Percentiles rank a stretch among this genome's conserved stretches.
Conservation (phyloP, 208 protist species). For the Acanthamoeba healyi region DNA sequence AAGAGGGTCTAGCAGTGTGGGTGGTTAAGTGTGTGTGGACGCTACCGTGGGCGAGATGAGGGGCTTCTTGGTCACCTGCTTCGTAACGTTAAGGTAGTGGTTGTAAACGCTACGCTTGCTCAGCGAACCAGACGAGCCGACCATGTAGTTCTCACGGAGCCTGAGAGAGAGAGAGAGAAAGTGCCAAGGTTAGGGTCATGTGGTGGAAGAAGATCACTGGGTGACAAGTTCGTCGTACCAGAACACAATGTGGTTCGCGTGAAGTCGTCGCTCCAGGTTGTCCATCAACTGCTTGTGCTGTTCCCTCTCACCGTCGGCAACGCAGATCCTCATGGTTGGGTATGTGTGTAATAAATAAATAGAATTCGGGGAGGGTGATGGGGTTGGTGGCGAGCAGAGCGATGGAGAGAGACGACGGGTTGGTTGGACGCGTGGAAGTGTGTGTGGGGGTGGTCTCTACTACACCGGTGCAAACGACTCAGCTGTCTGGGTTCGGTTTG, state of each 20-base stretch:
- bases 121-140: not conserved
- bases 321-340: slow-evolving; percentile 54
- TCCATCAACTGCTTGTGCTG: slow-evolving; percentile 76
- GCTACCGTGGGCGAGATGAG: slow-evolving; percentile 68
- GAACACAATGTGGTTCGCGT: slow-evolving; percentile 73
- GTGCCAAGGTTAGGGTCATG: too few species aligned
- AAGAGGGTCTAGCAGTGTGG: too few species aligned
- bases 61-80: slow-evolving; percentile 33
- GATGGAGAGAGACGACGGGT: too few species aligned
- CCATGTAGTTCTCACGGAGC: slow-evolving; percentile 66
- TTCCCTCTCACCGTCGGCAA: slow-evolving; percentile 74
- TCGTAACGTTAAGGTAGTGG: slow-evolving; percentile 41
- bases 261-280: slow-evolving; percentile 68
- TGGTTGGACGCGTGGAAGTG: too few species aligned
- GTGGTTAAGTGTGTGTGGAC: too few species aligned
- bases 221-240: not conserved
- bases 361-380: too few species aligned
- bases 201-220: too few species aligned
- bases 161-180: not conserved
- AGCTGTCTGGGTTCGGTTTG: not conserved
- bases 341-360: not conserved
- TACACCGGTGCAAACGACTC: not conserved
- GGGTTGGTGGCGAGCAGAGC: too few species aligned
- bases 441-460: not conserved
- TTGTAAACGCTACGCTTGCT: slow-evolving; percentile 70